phyloP scores from a whole-genome alignment of 2,329 filamentous ascomycete species.

The Colletotrichum sp. region DNA sequence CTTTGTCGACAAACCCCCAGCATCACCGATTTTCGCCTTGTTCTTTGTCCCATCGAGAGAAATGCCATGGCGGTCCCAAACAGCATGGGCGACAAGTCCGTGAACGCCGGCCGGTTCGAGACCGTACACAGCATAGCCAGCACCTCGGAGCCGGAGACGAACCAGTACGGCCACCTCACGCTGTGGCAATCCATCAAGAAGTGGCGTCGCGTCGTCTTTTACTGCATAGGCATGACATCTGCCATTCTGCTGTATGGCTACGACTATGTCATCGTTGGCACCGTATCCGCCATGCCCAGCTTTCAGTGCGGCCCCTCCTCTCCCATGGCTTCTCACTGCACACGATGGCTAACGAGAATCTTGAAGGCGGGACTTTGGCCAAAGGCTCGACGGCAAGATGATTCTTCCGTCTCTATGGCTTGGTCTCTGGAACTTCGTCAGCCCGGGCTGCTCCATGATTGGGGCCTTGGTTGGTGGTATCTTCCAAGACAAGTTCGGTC shows the following conservation, averaged over 20 bases:
- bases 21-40: neutral
- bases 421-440: constrained; percentile 46
- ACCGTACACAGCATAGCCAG: constrained; percentile 3
- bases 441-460: constrained; percentile 41
- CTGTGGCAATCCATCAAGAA: constrained; percentile 29
- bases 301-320: constrained; percentile 26
- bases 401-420: constrained; percentile 49
- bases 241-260: constrained; percentile 32
- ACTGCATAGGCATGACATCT: constrained; percentile 29
- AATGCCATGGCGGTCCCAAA: neutral
- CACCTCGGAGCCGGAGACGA: constrained; percentile 8
- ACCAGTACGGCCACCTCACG: constrained; percentile 20
- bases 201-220: constrained; percentile 28
- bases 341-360: neutral
- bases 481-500: constrained; percentile 44
- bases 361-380: constrained; percentile 36
- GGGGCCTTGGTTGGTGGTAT: constrained; percentile 41
- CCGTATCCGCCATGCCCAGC: constrained; percentile 32
- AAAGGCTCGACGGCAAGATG: constrained; percentile 29
- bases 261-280: constrained; percentile 34
- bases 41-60: neutral
- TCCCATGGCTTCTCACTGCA: neutral
- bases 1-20: neutral
- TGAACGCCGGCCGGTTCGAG: neutral
- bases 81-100: constrained; percentile 9